Percentiles rank a stretch among this genome's conserved stretches.
Conservation (phyloP, 768 basidiomycete species). For the Kwoniella shandongensis region DNA sequence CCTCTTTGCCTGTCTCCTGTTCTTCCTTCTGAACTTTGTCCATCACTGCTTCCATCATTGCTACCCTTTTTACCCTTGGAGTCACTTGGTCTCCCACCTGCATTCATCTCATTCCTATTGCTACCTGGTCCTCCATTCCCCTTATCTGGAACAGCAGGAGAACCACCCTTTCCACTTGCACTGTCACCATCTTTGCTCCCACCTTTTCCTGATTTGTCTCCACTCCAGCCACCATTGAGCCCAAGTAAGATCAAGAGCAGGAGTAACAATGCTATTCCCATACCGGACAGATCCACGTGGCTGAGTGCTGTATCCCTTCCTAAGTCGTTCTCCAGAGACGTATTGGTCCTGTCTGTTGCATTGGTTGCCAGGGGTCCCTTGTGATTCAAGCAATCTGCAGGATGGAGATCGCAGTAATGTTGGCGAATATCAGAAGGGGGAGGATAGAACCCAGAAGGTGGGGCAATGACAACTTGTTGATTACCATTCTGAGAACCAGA, state of each 20-base stretch:
- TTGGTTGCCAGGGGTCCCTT: constrained; percentile 3
- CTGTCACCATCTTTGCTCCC: neutral
- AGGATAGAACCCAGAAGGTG: constrained; percentile 15
- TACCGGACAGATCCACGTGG: constrained; percentile 23
- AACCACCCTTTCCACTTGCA: neutral
- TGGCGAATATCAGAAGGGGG: constrained; percentile 15
- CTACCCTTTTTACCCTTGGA: constrained; percentile 4
- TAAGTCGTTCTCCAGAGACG: neutral
- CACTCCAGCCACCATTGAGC: constrained; percentile 24
- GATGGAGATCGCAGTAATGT: constrained; percentile 30
- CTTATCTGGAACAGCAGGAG: neutral
- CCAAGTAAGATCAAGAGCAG: constrained; percentile 26
- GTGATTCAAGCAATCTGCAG: constrained; percentile 16
- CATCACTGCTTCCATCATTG: neutral
- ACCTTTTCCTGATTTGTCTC: neutral
- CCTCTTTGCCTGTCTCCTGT: neutral
- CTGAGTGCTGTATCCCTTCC: constrained; percentile 5
- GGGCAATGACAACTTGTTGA: constrained; percentile 29
- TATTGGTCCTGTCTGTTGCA: constrained; percentile 2
- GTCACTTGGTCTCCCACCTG: neutral
- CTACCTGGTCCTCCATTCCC: neutral
- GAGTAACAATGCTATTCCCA: constrained; percentile 26
- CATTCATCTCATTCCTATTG: constrained; percentile 1
- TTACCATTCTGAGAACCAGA: constrained; percentile 2
- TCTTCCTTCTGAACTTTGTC: constrained; percentile 3